Evolutionary conservation across 192 early-diverging fungal species (phyloP), one percentile per base, ranked within the genome.

Genomic region (Backusella tarrabulga): DNA sequence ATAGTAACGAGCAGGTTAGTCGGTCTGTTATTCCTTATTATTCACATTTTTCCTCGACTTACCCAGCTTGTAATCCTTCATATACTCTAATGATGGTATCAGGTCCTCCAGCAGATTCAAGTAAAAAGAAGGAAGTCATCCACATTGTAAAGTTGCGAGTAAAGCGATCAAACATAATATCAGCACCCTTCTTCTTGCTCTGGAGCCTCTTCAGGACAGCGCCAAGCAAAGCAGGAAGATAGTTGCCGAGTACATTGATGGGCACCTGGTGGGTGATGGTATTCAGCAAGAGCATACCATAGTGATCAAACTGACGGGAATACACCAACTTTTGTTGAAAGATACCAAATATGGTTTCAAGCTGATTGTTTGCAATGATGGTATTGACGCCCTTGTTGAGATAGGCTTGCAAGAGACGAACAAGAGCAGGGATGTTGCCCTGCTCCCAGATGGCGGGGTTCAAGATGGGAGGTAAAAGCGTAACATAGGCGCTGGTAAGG

Each of bases 381-480:
- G 89, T 85, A 35, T 77, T 82, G 3, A 92, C 86, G 34, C 93
- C 94, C 56, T 93, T 90, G 44, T 88, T 83, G 77, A 99, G 80
- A 81, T 95, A 98, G 50, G 96, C 90, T 78, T 94, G 92, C 68
- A 99, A 81, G 56, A 98, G 85, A 40, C 91, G 88, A 68, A 97
- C 95, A 5, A 99, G 87, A 0, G 98, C 98, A 60, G 98, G 98
- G 34, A 98, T 90, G 84, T 98, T 99, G 88, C 92, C 93, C 78
- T 93, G 90, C 66, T 94, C 90, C 98, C 98, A 99, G 52, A 96
- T 87, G 41, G 82, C 74, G n/a, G 97, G 97, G 72, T 90, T 87
- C 54, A 99, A 82, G 44, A 99, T 82, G 50, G 93, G 92, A 8
- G 86, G 86, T 34, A 98, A 75, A 83, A 99, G 84, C 6, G 72